Percentiles rank a stretch among this genome's conserved stretches.
These are phyloP conservation scores for Neofusicoccum kwambonambiense DNA, from an alignment of 2,329 filamentous ascomycete species.

Conservation along the genomic window DNA sequence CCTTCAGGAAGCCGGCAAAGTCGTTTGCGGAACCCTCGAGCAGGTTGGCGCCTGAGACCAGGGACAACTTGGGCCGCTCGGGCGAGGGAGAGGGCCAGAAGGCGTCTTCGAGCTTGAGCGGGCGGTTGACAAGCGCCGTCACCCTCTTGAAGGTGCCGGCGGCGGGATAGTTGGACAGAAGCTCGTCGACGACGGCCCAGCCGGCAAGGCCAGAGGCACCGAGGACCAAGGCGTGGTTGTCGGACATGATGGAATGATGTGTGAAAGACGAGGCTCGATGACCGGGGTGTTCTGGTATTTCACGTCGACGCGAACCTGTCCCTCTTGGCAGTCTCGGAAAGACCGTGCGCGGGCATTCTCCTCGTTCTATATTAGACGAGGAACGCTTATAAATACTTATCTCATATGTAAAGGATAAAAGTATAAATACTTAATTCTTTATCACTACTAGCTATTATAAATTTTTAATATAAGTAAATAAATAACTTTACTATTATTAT, in stretches of 20 bases:
- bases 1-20: slow-evolving; percentile 26
- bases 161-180: slow-evolving; percentile 39
- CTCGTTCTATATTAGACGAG: too few relatives aligned
- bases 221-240: slow-evolving; percentile 41
- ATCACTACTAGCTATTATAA: too few relatives aligned
- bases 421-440: too few relatives aligned
- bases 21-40: slow-evolving; percentile 21
- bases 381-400: too few relatives aligned
- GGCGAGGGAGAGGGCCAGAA: slow-evolving; percentile 32
- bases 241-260: not conserved
- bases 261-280: too few relatives aligned
- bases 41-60: slow-evolving; percentile 38
- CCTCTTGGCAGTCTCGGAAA: too few relatives aligned
- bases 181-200: slow-evolving; percentile 45
- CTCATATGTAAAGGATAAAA: too few relatives aligned
- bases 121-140: slow-evolving; percentile 44
- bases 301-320: too few relatives aligned
- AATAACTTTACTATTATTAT: too few relatives aligned
- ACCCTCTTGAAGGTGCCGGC: slow-evolving; percentile 35
- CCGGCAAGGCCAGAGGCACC: slow-evolving; percentile 45
- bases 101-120: slow-evolving; percentile 32
- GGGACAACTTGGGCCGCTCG: slow-evolving; percentile 24
- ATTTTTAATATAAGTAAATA: too few relatives aligned
- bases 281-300: too few relatives aligned
- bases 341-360: too few relatives aligned